Base-by-base conservation (phyloP, 805 yeast species). In the Kazachstania bromeliacearum region DNA sequence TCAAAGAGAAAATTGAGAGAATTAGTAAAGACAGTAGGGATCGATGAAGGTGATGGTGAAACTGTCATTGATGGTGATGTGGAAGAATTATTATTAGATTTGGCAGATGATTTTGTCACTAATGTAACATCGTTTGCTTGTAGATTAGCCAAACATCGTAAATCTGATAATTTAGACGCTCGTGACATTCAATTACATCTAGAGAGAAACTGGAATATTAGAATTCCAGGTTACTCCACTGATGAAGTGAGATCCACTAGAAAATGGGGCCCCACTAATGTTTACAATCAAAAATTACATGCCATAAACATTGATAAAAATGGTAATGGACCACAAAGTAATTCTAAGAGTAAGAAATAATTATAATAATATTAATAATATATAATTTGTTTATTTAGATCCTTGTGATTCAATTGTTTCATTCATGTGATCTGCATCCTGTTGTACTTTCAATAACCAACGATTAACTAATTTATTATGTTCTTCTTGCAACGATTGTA, bases 91-190 rank as follows among this genome's bases (percentile, higher is more conserved):
- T 63, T 92, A 24, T 66, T 92, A 30, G 98, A 92, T 58, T 64
- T 92, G 33, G 96, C 98, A 0, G 99, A 92, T 59, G 97, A 92
- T 54, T 92, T 92, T 54, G 92, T 92, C 12, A 73, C 82, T 6
- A 79, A 84, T 33, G 95, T 94, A 2, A 87, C 96, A 0, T 69
- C 85, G 2, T 92, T 92, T 64, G 95, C 97, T 1, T 89, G 97
- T 55, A 73, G 94, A 37, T 67, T 92, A 45, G 97, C 99, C 16
- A 92, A 92, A 57, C 96, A 89, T 55, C 72, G 99, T 48, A 85
- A 84, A 53, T 75, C 85, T 5, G 95, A 89, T 41, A 73, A 80
- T 25, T 66, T 92, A 18, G 97, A 89, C 46, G 85, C 83, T 12
- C 77, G 77, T 48, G 99, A 92, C 57, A 73, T 94, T 35, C 97